Conservation (phyloP, 257 asterid species). For the Ajuga chamaepitys region DNA sequence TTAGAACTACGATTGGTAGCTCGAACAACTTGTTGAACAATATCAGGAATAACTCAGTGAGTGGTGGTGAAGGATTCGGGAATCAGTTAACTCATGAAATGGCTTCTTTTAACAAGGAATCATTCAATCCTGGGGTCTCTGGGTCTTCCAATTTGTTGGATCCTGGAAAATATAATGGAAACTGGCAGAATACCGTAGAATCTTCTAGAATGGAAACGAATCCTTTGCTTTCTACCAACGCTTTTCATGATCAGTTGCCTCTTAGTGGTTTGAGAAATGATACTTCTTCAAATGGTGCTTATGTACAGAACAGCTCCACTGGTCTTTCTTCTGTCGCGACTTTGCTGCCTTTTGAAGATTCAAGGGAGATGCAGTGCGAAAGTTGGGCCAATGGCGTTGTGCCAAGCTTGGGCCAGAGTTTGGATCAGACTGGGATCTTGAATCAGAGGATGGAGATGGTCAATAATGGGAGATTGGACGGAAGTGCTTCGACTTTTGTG, state of each 20-base stretch:
- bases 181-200: conserved; percentile 38
- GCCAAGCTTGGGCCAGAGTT: conserved; percentile 21
- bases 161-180: conserved; percentile 39
- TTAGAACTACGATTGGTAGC: conserved; percentile 31
- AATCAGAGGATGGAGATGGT: conserved; percentile 40
- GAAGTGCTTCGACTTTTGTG: conserved; percentile 32
- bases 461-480: conserved; percentile 33
- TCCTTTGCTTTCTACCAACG: conserved; percentile 34
- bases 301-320: conserved; percentile 29
- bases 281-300: conserved; percentile 31
- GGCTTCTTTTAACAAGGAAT: conserved; percentile 42
- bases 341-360: conserved; percentile 37
- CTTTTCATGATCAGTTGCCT: conserved; percentile 41
- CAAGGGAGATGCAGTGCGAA: conserved; percentile 33
- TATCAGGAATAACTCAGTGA: conserved; percentile 22
- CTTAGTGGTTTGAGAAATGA: conserved; percentile 29
- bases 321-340: conserved; percentile 35
- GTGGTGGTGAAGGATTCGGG: conserved; percentile 33
- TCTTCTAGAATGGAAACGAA: conserved; percentile 33
- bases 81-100: conserved; percentile 33
- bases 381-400: conserved; percentile 37
- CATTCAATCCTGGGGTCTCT: conserved; percentile 27
- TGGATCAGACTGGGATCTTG: conserved; percentile 27
- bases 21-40: conserved; percentile 25
- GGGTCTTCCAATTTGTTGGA: conserved; percentile 44